These are phyloP conservation scores for Skeletonema costatum DNA, from an alignment of 108 stramenopile genomes.

Conservation along the genomic window DNA sequence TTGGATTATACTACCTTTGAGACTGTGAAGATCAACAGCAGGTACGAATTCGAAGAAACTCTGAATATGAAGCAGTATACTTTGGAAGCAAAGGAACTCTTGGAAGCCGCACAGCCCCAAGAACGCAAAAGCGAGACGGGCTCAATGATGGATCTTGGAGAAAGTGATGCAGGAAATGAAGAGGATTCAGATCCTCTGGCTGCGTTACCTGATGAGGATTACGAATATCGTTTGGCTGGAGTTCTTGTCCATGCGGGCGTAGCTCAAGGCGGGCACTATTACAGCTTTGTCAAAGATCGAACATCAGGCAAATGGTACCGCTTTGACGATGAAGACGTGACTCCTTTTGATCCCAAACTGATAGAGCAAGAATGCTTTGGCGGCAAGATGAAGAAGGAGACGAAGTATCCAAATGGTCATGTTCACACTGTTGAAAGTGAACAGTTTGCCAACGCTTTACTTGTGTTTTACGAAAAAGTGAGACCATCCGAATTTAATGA, in stretches of 20 bases:
- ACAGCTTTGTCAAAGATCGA: conserved; percentile 95
- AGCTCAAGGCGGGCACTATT: conserved; percentile 98
- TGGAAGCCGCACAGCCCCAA: conserved; percentile 50
- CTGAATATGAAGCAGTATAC: conserved; percentile 97
- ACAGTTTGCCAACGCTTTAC: conserved; percentile 94
- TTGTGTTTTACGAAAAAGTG: conserved; percentile 98
- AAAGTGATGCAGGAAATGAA: conserved; percentile 38
- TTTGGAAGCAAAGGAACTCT: conserved; percentile 87
- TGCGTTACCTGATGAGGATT: conserved; percentile 81
- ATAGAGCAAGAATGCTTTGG: conserved; percentile 96
- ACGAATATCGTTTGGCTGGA: conserved; percentile 93
- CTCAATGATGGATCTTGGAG: conserved; percentile 50
- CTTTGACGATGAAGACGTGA: conserved; percentile 98
- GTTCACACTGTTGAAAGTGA: conserved; percentile 92
- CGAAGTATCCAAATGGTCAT: conserved; percentile 89
- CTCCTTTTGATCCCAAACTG: conserved; percentile 86
- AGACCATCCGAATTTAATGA: conserved; percentile 58
- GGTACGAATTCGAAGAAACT: conserved; percentile 91
- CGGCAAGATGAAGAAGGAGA: conserved; percentile 92
- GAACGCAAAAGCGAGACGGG: conserved; percentile 45
- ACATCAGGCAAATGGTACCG: conserved; percentile 89
- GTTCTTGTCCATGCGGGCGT: conserved; percentile 97
- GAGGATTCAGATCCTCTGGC: conserved; percentile 47
- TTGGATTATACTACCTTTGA: conserved; percentile 98
- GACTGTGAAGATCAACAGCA: conserved; percentile 98